Evolutionary conservation across 306 rosid genomes (phyloP).

Genomic region (Lathyrus sativus): DNA sequence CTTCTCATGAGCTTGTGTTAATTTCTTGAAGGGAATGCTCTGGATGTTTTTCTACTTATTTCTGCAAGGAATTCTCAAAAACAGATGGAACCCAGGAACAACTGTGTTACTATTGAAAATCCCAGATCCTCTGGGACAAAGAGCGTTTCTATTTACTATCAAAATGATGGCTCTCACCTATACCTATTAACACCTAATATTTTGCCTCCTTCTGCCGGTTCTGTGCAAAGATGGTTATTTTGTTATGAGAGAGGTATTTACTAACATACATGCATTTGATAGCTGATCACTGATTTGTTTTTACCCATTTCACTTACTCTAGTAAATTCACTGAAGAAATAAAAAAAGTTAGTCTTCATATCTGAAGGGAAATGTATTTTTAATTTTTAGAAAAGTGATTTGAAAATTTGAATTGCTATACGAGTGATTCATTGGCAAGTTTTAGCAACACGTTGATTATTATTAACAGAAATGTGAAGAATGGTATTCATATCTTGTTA

Average conservation of each 20-base stretch:
- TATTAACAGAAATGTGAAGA: slow-evolving; percentile 31
- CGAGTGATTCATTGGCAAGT: slow-evolving; percentile 33
- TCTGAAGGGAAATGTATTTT: slow-evolving; percentile 26
- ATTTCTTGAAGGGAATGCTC: slow-evolving; percentile 53
- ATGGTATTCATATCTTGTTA: slow-evolving; percentile 5
- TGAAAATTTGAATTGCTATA: slow-evolving; percentile 21
- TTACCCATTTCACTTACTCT: slow-evolving; percentile 22
- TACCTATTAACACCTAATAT: slow-evolving; percentile 66
- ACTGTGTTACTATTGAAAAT: slow-evolving; percentile 33
- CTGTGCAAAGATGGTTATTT: slow-evolving; percentile 71
- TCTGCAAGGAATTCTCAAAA: slow-evolving; percentile 44
- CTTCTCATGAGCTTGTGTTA: slow-evolving; percentile 39
- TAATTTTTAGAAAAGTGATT: slow-evolving; percentile 21
- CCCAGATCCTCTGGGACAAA: slow-evolving; percentile 44
- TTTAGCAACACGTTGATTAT: slow-evolving; percentile 37
- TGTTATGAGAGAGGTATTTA: slow-evolving; percentile 55
- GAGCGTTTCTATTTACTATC: slow-evolving; percentile 64
- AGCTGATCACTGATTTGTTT: slow-evolving; percentile 23
- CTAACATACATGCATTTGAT: slow-evolving; percentile 30
- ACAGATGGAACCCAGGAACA: slow-evolving; percentile 43
- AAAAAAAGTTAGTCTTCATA: slow-evolving; percentile 37
- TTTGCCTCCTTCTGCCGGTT: slow-evolving; percentile 67
- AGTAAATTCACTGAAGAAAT: slow-evolving; percentile 35
- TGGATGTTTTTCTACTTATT: slow-evolving; percentile 60
- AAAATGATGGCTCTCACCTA: slow-evolving; percentile 75